Evolutionary conservation across 2,329 filamentous ascomycete species (phyloP), one percentile per base, ranked within the genome.

Genomic region (Botrytis byssoidea): DNA sequence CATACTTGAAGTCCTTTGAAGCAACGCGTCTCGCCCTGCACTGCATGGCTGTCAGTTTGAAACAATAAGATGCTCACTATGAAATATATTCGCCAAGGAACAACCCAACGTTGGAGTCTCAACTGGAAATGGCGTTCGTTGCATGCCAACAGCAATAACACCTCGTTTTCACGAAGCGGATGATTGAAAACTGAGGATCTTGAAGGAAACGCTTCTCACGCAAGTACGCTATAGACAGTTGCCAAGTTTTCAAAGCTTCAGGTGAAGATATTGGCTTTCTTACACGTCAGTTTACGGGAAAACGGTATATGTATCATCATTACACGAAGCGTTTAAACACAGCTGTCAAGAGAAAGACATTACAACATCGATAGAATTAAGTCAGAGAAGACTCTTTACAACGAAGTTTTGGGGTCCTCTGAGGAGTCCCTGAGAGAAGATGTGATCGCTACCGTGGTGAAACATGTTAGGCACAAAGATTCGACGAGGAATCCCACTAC

Each of bases 321-420:
- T 55, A 7, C 0, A n/a, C 16, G 0, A n/a, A 8, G 5, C 6
- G 5, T 7, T 16, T 14, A 1, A 5, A 55, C 7, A n/a, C 5
- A 7, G 12, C 12, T 16, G 48, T 5, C 25, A 55, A 55, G 48
- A 7, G 10, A n/a, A n/a, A 55, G 48, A 5, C 6, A 22, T 9
- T 25, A 16, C 0, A n/a, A n/a, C 25, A 14, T 16, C 4, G 25
- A 25, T n/a, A 55, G 12, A 16, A 25, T 16, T 16, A 0, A 55
- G 48, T 2, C 25, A n/a, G 48, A 14, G 12, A n/a, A 55, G 25
- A 55, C 4, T 55, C 48, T n/a, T 6, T 3, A 16, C 14, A n/a
- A 14, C 10, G 48, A 55, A n/a, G 4, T n/a, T n/a, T 51, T 2
- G 25, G 48, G 10, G 7, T 14, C 4, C 22, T 51, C 46, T 51